Evolutionary conservation across 2,329 filamentous ascomycete species (phyloP).

Genomic region (Diplodia seriata): DNA sequence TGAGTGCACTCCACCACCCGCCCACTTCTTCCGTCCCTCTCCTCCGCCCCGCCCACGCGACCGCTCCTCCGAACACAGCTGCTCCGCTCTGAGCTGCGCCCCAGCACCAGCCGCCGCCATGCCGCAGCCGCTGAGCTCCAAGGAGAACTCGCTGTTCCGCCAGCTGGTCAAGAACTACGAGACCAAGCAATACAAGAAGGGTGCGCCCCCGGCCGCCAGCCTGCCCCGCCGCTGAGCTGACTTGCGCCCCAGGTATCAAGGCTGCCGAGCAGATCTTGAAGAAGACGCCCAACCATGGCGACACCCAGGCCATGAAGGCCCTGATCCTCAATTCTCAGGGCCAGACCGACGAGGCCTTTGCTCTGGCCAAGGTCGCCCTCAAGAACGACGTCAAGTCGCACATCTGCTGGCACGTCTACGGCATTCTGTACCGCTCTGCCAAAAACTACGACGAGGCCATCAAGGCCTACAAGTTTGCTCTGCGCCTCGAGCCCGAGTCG

Average conservation of each 20-base stretch:
- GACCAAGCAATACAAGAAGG: conserved; percentile 96
- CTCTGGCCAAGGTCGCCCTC: conserved; percentile 87
- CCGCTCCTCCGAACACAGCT: conserved; percentile 8
- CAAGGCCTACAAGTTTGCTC: conserved; percentile 97
- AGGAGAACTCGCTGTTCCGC: conserved; percentile 93
- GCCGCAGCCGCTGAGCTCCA: conserved; percentile 78
- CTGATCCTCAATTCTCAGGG: conserved; percentile 93
- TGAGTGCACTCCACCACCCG: conserved; percentile 5
- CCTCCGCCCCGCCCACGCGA: conserved; percentile 20
- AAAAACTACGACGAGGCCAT: conserved; percentile 99
- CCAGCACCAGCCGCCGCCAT: conserved; percentile 50
- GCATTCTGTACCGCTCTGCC: conserved; percentile 86
- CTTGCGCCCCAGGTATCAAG: conserved; percentile 72
- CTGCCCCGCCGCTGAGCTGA: conserved; percentile 28
- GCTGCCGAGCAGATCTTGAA: conserved; percentile 94
- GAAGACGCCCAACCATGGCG: conserved; percentile 94
- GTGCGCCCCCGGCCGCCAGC: conserved; percentile 46
- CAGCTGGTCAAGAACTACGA: conserved; percentile 96
- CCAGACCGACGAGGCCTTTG: conserved; percentile 92
- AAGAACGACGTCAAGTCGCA: conserved; percentile 98
- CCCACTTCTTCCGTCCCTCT: conserved; percentile 1
- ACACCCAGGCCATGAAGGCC: conserved; percentile 99
- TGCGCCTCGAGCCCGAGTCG: conserved; percentile 92
- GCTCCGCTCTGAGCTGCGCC: conserved; percentile 8
- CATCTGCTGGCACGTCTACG: conserved; percentile 99